These are phyloP conservation scores for Annulohypoxylon moriforme DNA, from an alignment of 495 filamentous ascomycete genomes.

Conservation along the genomic window DNA sequence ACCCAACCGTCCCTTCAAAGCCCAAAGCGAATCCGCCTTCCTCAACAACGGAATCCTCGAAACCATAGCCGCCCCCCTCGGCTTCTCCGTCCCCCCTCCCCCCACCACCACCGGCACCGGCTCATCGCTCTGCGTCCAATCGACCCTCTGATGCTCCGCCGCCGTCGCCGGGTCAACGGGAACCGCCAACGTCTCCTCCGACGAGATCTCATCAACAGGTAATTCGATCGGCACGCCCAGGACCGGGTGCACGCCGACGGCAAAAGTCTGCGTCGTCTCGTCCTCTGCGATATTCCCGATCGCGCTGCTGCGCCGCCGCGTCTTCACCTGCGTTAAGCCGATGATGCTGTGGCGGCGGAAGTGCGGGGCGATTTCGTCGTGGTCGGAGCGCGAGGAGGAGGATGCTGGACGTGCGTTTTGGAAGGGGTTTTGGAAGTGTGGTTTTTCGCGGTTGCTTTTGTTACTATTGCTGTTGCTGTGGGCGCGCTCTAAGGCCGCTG, in stretches of 20 bases:
- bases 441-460: slow-evolving; percentile 31
- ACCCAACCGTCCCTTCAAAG: slow-evolving; percentile 46
- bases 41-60: slow-evolving; percentile 47
- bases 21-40: slow-evolving; percentile 56
- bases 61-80: no score
- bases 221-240: background rate
- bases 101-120: no score
- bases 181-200: slow-evolving; percentile 40
- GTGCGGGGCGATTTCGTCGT: background rate
- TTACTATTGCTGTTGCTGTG: slow-evolving; percentile 29
- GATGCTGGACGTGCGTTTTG: slow-evolving; percentile 15
- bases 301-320: slow-evolving; percentile 19
- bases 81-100: no score
- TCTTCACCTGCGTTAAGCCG: background rate
- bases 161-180: slow-evolving; percentile 27
- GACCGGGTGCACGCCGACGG: background rate
- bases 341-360: slow-evolving; percentile 20
- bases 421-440: slow-evolving; percentile 40
- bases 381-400: background rate
- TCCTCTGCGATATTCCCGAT: slow-evolving; percentile 35
- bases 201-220: slow-evolving; percentile 32
- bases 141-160: slow-evolving; percentile 52
- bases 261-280: background rate
- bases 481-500: slow-evolving; percentile 40
- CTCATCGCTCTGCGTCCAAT: slow-evolving; percentile 63